Percentiles rank a stretch among this genome's conserved stretches.
phyloP scores from a whole-genome alignment of 257 asterid genomes.

The Echites panduratus region DNA sequence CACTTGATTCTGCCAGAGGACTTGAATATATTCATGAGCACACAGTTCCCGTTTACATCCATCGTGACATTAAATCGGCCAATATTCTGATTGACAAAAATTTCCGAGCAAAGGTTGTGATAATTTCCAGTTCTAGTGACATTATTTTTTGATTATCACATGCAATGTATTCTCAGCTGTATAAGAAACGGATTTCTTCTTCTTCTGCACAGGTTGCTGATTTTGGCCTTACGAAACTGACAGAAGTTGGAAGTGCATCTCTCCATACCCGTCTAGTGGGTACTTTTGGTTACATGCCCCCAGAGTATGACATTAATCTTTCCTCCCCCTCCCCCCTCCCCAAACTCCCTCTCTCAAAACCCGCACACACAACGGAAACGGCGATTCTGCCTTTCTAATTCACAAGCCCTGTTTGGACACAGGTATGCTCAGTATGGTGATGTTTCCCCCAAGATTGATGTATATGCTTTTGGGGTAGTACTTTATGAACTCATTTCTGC shows the following conservation, averaged over 20 bases:
- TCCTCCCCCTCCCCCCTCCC: neutral
- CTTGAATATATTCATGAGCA: slow-evolving; percentile 94
- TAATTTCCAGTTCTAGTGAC: neutral
- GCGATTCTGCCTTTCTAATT: neutral
- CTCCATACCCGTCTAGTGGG: slow-evolving; percentile 77
- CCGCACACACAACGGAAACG: no score
- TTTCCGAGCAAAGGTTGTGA: slow-evolving; percentile 71
- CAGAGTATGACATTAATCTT: slow-evolving; percentile 45
- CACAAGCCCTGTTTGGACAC: slow-evolving; percentile 5
- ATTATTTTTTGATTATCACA: neutral
- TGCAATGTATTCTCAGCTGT: neutral
- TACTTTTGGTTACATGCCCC: slow-evolving; percentile 88
- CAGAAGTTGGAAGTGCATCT: slow-evolving; percentile 70
- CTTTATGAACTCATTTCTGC: slow-evolving; percentile 72
- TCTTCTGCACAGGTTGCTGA: slow-evolving; percentile 64
- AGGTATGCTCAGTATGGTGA: slow-evolving; percentile 86
- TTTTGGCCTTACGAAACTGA: slow-evolving; percentile 77
- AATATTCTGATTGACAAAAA: slow-evolving; percentile 70
- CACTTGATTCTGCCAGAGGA: slow-evolving; percentile 94
- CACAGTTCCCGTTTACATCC: slow-evolving; percentile 81
- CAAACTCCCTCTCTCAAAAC: no score
- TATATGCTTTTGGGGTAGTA: slow-evolving; percentile 85
- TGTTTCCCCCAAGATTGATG: slow-evolving; percentile 68
- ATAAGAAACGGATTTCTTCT: slow-evolving; percentile 3
- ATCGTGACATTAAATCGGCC: slow-evolving; percentile 76